These are phyloP conservation scores for Botryotinia calthae DNA, from an alignment of 2,329 filamentous ascomycete genomes.

Conservation along the genomic window DNA sequence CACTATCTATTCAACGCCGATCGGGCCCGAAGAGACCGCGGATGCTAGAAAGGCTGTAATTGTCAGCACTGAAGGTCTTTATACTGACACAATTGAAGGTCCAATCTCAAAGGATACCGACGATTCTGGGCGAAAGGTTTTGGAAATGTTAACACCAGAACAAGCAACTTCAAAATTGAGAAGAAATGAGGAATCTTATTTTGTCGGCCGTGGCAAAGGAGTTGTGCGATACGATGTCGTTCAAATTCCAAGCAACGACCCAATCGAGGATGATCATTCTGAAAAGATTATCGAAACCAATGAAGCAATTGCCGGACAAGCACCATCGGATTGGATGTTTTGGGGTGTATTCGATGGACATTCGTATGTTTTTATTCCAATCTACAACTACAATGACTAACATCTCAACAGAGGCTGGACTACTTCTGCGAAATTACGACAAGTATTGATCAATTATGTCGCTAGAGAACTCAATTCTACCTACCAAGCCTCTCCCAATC, in stretches of 20 bases:
- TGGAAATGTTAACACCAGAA: slow-evolving; percentile 95
- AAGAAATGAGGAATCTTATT: slow-evolving; percentile 85
- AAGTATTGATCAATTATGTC: slow-evolving; percentile 88
- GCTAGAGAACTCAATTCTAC: slow-evolving; percentile 89
- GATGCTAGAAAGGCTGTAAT: slow-evolving; percentile 68
- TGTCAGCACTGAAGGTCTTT: slow-evolving; percentile 86
- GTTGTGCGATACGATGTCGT: slow-evolving; percentile 94
- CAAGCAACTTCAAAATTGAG: slow-evolving; percentile 89
- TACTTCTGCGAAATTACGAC: slow-evolving; percentile 90
- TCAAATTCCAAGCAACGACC: slow-evolving; percentile 92
- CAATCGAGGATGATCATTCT: slow-evolving; percentile 96
- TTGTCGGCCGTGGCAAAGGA: slow-evolving; percentile 83
- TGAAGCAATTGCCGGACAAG: slow-evolving; percentile 50
- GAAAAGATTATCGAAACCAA: slow-evolving; percentile 92
- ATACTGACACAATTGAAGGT: slow-evolving; percentile 80
- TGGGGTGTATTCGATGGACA: slow-evolving; percentile 99
- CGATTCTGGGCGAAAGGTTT: slow-evolving; percentile 76
- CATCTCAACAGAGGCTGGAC: slow-evolving; percentile 75
- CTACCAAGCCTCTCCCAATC: slow-evolving; percentile 72
- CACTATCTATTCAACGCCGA: slow-evolving; percentile 28
- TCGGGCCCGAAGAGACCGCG: slow-evolving; percentile 22
- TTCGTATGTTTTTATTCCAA: slow-evolving; percentile 55
- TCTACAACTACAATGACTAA: background rate
- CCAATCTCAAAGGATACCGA: slow-evolving; percentile 86
- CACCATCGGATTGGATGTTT: slow-evolving; percentile 94